Evolutionary conservation across 2,329 filamentous ascomycete genomes (phyloP), one percentile per base, ranked within the genome.

Genomic region (Claviceps humidiphila): DNA sequence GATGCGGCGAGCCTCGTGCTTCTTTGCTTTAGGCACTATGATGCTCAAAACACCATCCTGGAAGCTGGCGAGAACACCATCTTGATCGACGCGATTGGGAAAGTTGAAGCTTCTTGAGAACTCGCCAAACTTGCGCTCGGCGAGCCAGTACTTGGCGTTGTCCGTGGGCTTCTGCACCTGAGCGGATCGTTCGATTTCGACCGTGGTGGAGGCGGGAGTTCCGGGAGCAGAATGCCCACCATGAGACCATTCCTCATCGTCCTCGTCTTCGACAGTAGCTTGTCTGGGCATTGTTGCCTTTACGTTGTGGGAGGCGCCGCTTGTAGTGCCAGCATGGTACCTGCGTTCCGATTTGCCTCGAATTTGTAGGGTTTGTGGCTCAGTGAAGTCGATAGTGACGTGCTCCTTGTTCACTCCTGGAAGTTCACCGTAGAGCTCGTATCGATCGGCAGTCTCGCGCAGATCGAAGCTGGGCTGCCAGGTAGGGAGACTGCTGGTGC

Each of bases 391-490:
- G 63, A 91, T 85, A 64, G 77, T 73, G 62, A 93, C 73, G 61
- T 89, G 74, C 60, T 87, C 81, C 70, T 87, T 85, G 56, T 78
- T 77, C 59, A 90, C 74, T 52, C 87, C 87, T 0, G 87, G 83
- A 5, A 91, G 79, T 68, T 91, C 87, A 61, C 87, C 87, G 60
- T 90, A 81, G 20, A 91, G 82, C 68, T 91, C 83, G 64, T 89
- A 91, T 57, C 72, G 66, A 5, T 80, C 69, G 55, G 77, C 76
- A 13, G 77, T 78, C 71, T 93, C 87, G 65, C 79, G 82, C 56
- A 90, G 75, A 61, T 91, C 87, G 63, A 91, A 91, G 68, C 82
- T 85, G 51, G 87, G 87, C 53, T 79, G 77, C 77, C 89, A 90
- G 62, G 77, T 72, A 47, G 72, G 73, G 47, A 76, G 58, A 53